Evolutionary conservation across 1,139 yeast species (phyloP), one percentile per base, ranked within the genome.

Genomic region (Hyphopichia khmerensis): DNA sequence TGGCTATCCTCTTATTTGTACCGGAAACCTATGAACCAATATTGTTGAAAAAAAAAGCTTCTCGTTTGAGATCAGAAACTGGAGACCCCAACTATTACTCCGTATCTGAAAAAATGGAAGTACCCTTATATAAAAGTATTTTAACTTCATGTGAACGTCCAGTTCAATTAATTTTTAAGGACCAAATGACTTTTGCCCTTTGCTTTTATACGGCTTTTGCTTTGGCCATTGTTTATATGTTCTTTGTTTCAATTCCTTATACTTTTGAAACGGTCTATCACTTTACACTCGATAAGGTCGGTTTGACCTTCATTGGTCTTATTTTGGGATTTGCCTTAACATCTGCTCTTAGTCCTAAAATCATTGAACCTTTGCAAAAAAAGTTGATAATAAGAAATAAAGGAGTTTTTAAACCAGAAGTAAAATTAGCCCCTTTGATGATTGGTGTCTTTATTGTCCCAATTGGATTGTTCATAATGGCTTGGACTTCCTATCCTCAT

Each of bases 131-230:
- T 34, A 49, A 57, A 40, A 57, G 72, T 14, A 58, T 75, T 7
- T 45, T 72, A 4, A 50, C 62, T 18, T 72, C 80, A 24, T 66
- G 77, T 14, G 62, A 67, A 38, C 59, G 87, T 51, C 91, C 91
- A 1, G 53, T 84, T 23, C 64, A 73, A 24, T 62, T 84, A 33
- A 52, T 84, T 18, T 45, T 70, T n/a, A 59, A 58, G 27, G 90
- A 84, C 51, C 81, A 82, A 42, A 84, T 84, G 84, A 77, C 84
- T 52, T 59, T 71, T 15, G 68, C 78, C 2, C 63, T 84, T 17
- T 82, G 88, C 49, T 66, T 80, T 46, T 84, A 82, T 53, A 75
- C 87, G 0, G 87, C 86, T 0, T 64, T 82, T 40, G 67, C 79
- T 1, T 64, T 83, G 40, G 84, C 84, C 0, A 74, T 81, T 29